Evolutionary conservation across 1,284 basidiomycete species (phyloP), one percentile per base, ranked within the genome.

Genomic region (Naganishia liquefaciens): DNA sequence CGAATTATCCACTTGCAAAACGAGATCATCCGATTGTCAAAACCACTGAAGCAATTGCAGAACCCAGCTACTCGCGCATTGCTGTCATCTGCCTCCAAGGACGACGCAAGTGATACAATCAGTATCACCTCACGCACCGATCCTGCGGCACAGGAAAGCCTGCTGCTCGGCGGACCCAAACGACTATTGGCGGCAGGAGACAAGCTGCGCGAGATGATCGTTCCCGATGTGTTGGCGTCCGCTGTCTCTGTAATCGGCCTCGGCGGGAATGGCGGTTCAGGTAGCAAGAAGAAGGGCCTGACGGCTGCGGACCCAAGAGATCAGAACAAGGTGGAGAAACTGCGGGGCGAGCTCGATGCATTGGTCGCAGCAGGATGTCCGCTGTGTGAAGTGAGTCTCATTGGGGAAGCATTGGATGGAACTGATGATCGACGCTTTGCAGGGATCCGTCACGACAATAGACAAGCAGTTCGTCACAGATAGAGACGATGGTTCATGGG

Each of bases 131-230:
- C 60, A 2, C 46, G 54, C 11, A 46, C 67, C 30, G 72, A 68
- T 39, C 69, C 44, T 70, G 72, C 49, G 64, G 73, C 28, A 71
- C 78, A 37, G 72, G 75, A 60, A 10, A 78, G 76, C 49, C 71
- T 78, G 7, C 67, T 76, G 10, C 63, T 74, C 7, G 75, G 76
- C 9, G 88, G 54, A 75, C 90, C 91, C 3, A 87, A 90, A 66
- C 91, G 90, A 72, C 81, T 95, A 23, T 85, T 92, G 11, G 90
- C 89, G 13, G 93, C 93, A 0, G 91, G 92, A 19, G 93, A 96
- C 77, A 85, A 87, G 67, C 79, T 97, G 64, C 85, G 93, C 43
- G 92, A 94, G 75, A 81, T 97, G 58, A 94, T 98, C 72, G 81
- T 95, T 5, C 93, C 94, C 13, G 93, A 96, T 72, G 90, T 91